Evolutionary conservation across 2,329 filamentous ascomycete genomes (phyloP), one percentile per base, ranked within the genome.

Genomic region (Curvularia verruculosa): DNA sequence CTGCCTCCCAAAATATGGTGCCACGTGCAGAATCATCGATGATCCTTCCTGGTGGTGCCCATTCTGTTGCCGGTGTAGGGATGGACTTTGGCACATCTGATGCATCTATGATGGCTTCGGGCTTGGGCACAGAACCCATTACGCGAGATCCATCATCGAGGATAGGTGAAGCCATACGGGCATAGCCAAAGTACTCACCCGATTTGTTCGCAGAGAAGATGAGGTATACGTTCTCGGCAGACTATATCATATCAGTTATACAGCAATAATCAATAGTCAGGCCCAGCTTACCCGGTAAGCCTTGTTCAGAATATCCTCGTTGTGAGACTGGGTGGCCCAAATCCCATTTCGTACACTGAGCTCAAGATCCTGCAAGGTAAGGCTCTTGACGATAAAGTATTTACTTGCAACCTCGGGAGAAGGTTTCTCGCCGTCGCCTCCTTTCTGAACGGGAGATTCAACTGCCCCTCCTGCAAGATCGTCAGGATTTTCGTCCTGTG

Each of bases 151-250:
- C 87, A 64, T 96, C 90, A 52, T 93, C 85, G 65, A 89, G 88
- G 68, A 97, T 96, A 3, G 87, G 81, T 21, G 94, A 96, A 9
- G 83, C 81, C 94, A 98, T 98, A 36, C 90, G 87, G 19, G 93
- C 94, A 71, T 96, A 97, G 19, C 94, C 94, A 77, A 95, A 97
- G 72, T 97, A 98, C 76, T 97, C 94, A 12, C 94, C 94, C 0
- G 94, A 97, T 71, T 97, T 97, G 77, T 98, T 98, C 12, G 94
- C 94, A 1, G 94, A 98, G 75, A 98, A 98, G 13, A 98, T 86
- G 28, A 98, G 82, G 70, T 93, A 97, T 1, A 98, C 93, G 68
- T 89, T 91, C 51, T 96, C 91, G 13, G 88, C 86, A 9, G 82
- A 81, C 92, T 96, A 57, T 29, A 7, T 39, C 8, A 50, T 39